Conservation (phyloP, 2,329 filamentous ascomycete species). For the Pseudocercospora fuligena region DNA sequence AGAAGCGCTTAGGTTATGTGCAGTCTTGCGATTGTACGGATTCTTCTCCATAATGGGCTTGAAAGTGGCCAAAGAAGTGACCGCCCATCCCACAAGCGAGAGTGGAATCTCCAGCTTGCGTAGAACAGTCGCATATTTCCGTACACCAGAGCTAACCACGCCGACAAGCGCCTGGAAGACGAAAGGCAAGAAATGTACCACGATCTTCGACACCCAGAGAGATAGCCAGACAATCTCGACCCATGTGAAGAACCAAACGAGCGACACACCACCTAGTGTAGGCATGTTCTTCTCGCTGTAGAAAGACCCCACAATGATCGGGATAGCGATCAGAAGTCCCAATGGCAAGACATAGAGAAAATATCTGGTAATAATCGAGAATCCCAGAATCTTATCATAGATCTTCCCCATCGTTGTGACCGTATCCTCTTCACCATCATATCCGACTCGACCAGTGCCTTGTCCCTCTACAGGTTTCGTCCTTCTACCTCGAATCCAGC, state of each 20-base stretch:
- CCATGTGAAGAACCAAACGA: constrained; percentile 69
- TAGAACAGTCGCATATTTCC: constrained; percentile 66
- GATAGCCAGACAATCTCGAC: constrained; percentile 67
- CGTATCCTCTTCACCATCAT: constrained; percentile 58
- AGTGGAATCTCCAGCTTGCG: constrained; percentile 64
- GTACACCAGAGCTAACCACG: constrained; percentile 66
- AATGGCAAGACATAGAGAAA: constrained; percentile 66
- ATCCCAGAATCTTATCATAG: constrained; percentile 65
- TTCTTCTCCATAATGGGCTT: constrained; percentile 53
- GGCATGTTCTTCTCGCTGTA: constrained; percentile 45
- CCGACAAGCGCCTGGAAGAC: constrained; percentile 66
- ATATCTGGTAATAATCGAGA: constrained; percentile 67
- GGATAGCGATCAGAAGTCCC: constrained; percentile 62
- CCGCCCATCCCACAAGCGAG: constrained; percentile 64
- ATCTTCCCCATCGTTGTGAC: constrained; percentile 64
- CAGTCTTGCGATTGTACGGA: constrained; percentile 36
- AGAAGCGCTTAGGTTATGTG: constrained; percentile 13
- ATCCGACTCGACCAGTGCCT: constrained; percentile 36
- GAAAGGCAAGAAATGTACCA: constrained; percentile 62
- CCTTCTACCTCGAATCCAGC: constrained; percentile 44
- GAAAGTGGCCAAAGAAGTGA: constrained; percentile 65
- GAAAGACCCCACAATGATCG: constrained; percentile 65
- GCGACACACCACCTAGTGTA: constrained; percentile 59
- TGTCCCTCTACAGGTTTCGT: constrained; percentile 41
- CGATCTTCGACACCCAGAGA: constrained; percentile 66